Evolutionary conservation across 148 eudicot genomes (phyloP), one percentile per base, ranked within the genome.

Genomic region (Salicornia ramosissima): DNA sequence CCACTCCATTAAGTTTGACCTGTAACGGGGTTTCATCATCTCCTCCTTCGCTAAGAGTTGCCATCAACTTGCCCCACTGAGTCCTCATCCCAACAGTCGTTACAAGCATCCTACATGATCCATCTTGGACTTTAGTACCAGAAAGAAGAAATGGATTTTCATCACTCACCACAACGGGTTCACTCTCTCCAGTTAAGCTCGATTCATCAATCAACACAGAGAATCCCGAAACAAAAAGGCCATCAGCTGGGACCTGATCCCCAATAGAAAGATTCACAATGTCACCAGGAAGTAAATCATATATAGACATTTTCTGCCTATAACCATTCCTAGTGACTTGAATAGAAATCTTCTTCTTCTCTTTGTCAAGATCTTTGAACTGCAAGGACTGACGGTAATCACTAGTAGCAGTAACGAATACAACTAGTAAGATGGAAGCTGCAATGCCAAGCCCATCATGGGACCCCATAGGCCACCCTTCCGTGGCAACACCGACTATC

Each of bases 71-170:
- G 1, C 98, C 98, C 98, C 96, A 90, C 67, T 93, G 98, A 15
- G 98, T 93, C 71, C 92, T 85, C 98, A 93, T 93, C 33, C 98
- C 96, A 43, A 93, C 98, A 28, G 98, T 90, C n/a, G 96, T 90
- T 60, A 90, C 80, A 42, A 93, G 16, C 98, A 93, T 90, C 83
- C 88, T 93, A 70, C 98, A 93, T 5, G 98, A 93, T 21, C 98
- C 98, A 65, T 93, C 96, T 73, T 93, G 98, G 29, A 93, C 96
- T 80, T 93, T 93, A 57, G 96, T 93, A 28, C 98, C 98, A 16
- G 98, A 93, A 29, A 93, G 75, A 50, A 93, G 86, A 74, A 86
- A 93, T 1, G 98, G 98, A 54, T 84, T 83, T 21, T 93, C 92
- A 51, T 78, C 61, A 61, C 71, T 85, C 11, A 84, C 88, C 86